Evolutionary conservation across 208 protist species (phyloP).

Genomic region (Trypanosoma theileri): DNA sequence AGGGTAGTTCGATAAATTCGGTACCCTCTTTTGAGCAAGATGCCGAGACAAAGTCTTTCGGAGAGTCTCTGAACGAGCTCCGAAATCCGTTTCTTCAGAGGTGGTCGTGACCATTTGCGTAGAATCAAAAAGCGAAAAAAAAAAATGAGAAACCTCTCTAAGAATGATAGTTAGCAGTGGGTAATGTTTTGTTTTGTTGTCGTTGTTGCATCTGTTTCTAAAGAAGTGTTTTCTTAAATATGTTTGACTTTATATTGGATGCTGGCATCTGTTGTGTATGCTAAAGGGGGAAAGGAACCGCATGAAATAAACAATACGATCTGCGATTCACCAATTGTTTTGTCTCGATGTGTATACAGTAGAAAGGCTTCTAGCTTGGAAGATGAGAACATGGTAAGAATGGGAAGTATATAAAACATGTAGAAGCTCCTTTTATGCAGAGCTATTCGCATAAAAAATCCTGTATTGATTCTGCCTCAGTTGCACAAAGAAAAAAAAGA

Average conservation of each 20-base stretch:
- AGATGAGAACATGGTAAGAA: background rate
- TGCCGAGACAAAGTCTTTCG: background rate
- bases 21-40: background rate
- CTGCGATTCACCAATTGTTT: background rate
- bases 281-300: background rate
- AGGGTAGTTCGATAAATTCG: background rate
- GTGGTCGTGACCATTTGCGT: slow-evolving; percentile 38
- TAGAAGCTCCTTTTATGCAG: background rate
- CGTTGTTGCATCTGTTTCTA: background rate
- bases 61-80: slow-evolving; percentile 45
- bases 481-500: background rate
- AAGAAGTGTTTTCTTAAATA: no score
- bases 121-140: background rate
- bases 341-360: background rate
- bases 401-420: background rate
- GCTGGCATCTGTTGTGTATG: background rate
- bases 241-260: no score
- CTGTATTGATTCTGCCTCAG: background rate
- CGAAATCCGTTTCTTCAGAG: slow-evolving; percentile 75
- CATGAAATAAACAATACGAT: background rate
- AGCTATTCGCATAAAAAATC: background rate
- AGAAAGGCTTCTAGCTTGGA: background rate
- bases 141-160: background rate
- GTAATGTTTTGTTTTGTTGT: slow-evolving; percentile 10
- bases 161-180: no score